Conservation (phyloP, 257 asterid species). For the Solanum pimpinellifolium region DNA sequence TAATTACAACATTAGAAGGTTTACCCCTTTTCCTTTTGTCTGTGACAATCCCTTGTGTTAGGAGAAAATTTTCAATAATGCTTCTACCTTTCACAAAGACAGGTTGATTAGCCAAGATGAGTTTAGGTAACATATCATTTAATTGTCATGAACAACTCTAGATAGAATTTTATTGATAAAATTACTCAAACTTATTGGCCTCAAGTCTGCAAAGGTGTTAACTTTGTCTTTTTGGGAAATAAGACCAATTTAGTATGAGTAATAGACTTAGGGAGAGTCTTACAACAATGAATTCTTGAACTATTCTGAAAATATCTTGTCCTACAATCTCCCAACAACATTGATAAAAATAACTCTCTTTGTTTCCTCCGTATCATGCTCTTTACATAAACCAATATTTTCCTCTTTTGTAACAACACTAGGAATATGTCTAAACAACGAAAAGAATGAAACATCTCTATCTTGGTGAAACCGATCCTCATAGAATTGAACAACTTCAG, state of each 20-base stretch:
- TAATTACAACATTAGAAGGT: neutral
- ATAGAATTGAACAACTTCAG: neutral
- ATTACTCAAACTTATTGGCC: neutral
- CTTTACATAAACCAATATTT: neutral
- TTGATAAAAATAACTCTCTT: neutral
- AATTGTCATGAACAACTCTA: neutral
- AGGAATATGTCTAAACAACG: neutral
- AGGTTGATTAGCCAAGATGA: too few relatives aligned
- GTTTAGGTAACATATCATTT: neutral
- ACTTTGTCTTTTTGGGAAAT: neutral
- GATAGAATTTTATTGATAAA: neutral
- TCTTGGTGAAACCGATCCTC: neutral
- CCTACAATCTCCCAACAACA: neutral
- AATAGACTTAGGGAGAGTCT: neutral
- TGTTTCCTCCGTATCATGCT: neutral
- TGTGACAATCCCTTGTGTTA: neutral
- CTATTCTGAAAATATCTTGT: neutral
- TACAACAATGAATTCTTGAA: neutral
- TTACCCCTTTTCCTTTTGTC: too few relatives aligned
- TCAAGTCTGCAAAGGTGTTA: too few relatives aligned
- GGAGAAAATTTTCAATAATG: too few relatives aligned
- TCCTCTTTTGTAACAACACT: neutral
- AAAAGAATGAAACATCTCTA: neutral
- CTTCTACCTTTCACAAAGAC: too few relatives aligned
- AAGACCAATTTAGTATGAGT: neutral